These are phyloP conservation scores for Acanthamoeba polyphaga DNA, from an alignment of 208 protist genomes.

Conservation along the genomic window DNA sequence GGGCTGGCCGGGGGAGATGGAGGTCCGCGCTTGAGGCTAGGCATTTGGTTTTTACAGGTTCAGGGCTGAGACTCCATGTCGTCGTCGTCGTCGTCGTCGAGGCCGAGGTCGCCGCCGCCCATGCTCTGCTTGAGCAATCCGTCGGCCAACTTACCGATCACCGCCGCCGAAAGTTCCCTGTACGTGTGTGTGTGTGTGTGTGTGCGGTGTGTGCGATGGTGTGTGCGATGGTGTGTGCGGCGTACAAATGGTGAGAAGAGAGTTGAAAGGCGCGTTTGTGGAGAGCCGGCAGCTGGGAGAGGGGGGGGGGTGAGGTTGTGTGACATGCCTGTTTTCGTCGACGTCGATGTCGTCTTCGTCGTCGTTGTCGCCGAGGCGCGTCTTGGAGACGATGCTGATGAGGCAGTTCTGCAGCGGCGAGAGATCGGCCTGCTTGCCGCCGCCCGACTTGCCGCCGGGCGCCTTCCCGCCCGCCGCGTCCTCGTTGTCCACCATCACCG, in stretches of 20 bases:
- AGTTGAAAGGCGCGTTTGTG: too few relatives aligned
- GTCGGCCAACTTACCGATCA: not conserved
- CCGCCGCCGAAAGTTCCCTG: not conserved
- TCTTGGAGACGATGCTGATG: conserved; percentile 41
- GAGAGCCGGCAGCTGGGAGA: too few relatives aligned
- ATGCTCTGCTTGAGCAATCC: conserved; percentile 18
- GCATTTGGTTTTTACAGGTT: too few relatives aligned
- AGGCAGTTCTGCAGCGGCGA: conserved; percentile 19
- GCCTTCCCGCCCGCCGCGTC: not conserved
- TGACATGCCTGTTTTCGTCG: not conserved
- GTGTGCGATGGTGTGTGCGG: too few relatives aligned
- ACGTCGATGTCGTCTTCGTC: not conserved
- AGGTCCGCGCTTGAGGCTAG: too few relatives aligned
- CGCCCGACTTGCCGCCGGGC: not conserved
- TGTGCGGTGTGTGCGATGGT: too few relatives aligned
- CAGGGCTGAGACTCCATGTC: not conserved
- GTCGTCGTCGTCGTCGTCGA: not conserved
- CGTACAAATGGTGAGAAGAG: too few relatives aligned
- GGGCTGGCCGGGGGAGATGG: too few relatives aligned
- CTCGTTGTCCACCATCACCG: conserved; percentile 13
- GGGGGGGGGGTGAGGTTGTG: not conserved
- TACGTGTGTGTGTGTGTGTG: not conserved
- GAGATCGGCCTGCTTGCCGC: not conserved
- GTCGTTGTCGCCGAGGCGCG: not conserved
- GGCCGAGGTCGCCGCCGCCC: not conserved